These are phyloP conservation scores for Moesziomyces antarcticus DNA, from an alignment of 1,284 basidiomycete genomes.

Conservation along the genomic window DNA sequence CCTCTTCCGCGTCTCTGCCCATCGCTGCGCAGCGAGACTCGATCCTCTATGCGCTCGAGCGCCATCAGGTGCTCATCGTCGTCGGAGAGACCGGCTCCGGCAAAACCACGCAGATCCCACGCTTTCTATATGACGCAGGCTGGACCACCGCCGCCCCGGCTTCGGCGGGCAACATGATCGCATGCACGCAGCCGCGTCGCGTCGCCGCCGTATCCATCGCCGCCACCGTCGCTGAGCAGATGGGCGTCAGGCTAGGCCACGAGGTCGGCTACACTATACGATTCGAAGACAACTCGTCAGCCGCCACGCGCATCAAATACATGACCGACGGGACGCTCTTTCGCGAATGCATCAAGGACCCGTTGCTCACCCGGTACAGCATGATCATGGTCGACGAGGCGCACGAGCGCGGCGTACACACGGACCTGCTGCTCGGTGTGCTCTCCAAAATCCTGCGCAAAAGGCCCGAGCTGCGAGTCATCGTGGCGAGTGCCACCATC, in stretches of 20 bases:
- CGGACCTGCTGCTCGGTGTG: conserved; percentile 69
- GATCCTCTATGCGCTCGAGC: conserved; percentile 85
- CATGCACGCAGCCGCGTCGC: conserved; percentile 67
- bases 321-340: conserved; percentile 60
- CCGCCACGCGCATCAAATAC: conserved; percentile 67
- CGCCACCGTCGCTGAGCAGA: conserved; percentile 67
- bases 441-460: conserved; percentile 79
- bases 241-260: conserved; percentile 75
- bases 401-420: conserved; percentile 69
- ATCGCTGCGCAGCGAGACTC: conserved; percentile 86
- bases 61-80: conserved; percentile 83
- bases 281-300: conserved; percentile 67
- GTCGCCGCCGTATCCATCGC: conserved; percentile 68
- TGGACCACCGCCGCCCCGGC: conserved; percentile 61
- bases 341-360: conserved; percentile 60
- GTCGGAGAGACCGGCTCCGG: conserved; percentile 61
- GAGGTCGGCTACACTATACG: conserved; percentile 74
- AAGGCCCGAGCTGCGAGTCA: conserved; percentile 84
- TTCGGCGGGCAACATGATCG: conserved; percentile 55
- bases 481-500: conserved; percentile 94
- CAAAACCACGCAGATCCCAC: conserved; percentile 77
- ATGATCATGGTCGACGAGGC: conserved; percentile 70
- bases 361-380: conserved; percentile 59
- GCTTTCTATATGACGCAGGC: conserved; percentile 87
- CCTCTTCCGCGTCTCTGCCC: conserved; percentile 72